Percentiles rank a stretch among this genome's conserved stretches.
Conservation (phyloP, 331 rosid species). For the Rosa hybrid region DNA sequence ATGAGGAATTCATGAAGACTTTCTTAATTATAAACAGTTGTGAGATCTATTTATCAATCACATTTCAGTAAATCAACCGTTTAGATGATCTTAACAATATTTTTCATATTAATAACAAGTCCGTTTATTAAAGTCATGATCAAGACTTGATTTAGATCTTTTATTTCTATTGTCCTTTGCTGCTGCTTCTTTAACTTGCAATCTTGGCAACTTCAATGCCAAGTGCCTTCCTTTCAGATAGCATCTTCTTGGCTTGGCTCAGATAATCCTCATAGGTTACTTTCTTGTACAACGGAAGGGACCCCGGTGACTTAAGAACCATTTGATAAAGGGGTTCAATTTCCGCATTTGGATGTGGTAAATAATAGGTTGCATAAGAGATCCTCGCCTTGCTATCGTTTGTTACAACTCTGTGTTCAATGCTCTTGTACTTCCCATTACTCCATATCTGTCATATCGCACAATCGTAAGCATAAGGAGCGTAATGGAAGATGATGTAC, state of each 20-base stretch:
- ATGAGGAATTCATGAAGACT: no score
- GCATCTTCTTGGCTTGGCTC: background rate
- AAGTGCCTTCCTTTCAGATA: background rate
- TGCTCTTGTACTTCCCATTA: slow-evolving; percentile 28
- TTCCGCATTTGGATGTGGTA: slow-evolving; percentile 24
- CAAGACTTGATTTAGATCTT: background rate
- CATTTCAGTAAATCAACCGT: no score
- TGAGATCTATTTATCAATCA: no score
- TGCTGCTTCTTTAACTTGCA: background rate
- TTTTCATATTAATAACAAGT: background rate
- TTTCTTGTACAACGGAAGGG: slow-evolving; percentile 19
- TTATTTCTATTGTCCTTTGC: background rate
- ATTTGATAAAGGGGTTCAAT: slow-evolving; percentile 32
- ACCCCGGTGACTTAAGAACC: slow-evolving; percentile 4
- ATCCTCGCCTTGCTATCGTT: background rate
- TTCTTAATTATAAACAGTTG: no score
- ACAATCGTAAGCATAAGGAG: background rate
- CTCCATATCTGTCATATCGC: slow-evolving; percentile 21
- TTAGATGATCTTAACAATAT: no score
- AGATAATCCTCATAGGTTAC: background rate
- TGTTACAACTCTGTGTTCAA: slow-evolving; percentile 22
- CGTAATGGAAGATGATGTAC: slow-evolving; percentile 8
- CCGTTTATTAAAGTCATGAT: background rate
- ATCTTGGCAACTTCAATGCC: background rate
- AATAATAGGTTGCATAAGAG: slow-evolving; percentile 17